These are phyloP conservation scores for Clonostachys chloroleuca DNA, from an alignment of 2,329 filamentous ascomycete species.

Conservation along the genomic window DNA sequence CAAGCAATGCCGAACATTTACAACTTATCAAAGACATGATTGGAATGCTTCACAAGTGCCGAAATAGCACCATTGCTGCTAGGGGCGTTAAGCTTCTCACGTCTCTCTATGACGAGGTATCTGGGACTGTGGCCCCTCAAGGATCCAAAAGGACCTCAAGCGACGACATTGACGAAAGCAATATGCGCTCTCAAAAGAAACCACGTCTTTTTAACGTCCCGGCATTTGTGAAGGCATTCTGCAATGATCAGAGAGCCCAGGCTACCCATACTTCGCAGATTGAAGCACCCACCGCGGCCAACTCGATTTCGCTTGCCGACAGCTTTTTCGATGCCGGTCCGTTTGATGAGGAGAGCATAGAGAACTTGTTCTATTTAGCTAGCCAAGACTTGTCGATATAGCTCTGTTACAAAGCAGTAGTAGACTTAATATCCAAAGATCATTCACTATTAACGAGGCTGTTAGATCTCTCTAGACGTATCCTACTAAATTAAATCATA, in stretches of 20 bases:
- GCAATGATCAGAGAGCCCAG: not conserved
- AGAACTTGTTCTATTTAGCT: not conserved
- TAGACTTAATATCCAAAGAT: too few relatives aligned
- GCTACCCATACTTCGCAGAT: not conserved
- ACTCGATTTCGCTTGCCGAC: not conserved
- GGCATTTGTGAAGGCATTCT: not conserved
- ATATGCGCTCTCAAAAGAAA: not conserved
- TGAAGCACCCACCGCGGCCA: not conserved
- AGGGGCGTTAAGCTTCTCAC: not conserved
- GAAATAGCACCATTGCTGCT: not conserved
- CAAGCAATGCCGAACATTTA: conserved; percentile 20
- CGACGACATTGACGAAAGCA: not conserved
- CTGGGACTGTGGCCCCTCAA: not conserved
- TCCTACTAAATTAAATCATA: too few relatives aligned
- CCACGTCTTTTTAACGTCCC: not conserved
- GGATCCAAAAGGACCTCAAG: not conserved
- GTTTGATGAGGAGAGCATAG: not conserved
- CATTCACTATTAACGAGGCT: too few relatives aligned
- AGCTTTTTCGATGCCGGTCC: not conserved
- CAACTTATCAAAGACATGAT: conserved; percentile 8
- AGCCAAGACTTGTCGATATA: not conserved
- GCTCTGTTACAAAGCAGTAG: too few relatives aligned
- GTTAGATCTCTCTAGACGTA: too few relatives aligned
- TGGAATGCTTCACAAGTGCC: not conserved
- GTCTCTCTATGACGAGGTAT: not conserved